phyloP scores from a whole-genome alignment of 2,329 filamentous ascomycete species.

The Chaetomium olivaceum region DNA sequence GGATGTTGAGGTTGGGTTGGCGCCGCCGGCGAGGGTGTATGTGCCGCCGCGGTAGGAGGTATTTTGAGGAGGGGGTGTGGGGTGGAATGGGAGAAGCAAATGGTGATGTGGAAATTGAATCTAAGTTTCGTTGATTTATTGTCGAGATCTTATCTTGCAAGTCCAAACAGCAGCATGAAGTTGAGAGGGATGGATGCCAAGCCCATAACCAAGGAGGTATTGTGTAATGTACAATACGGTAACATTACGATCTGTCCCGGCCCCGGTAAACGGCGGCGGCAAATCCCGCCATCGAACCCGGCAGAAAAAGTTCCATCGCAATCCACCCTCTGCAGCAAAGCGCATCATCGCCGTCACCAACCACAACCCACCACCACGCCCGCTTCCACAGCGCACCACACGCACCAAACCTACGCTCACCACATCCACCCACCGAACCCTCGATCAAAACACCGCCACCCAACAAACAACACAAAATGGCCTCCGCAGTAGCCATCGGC shows the following conservation, averaged over 20 bases:
- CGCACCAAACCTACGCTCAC: background rate
- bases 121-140: background rate
- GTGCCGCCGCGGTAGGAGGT: background rate
- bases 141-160: background rate
- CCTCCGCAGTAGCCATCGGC: slow-evolving; percentile 59
- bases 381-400: slow-evolving; percentile 3
- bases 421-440: background rate
- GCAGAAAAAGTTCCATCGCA: slow-evolving; percentile 30
- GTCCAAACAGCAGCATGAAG: background rate
- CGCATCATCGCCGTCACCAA: slow-evolving; percentile 19
- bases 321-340: background rate
- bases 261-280: slow-evolving; percentile 15
- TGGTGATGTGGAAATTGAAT: background rate
- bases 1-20: slow-evolving; percentile 51
- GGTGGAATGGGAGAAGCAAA: background rate
- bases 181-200: background rate
- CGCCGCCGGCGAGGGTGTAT: slow-evolving; percentile 50
- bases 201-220: background rate
- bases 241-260: background rate
- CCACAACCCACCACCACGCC: slow-evolving; percentile 37
- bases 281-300: slow-evolving; percentile 24
- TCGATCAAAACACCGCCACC: background rate
- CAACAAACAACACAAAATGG: slow-evolving; percentile 48
- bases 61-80: background rate
- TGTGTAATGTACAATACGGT: background rate